These are phyloP conservation scores for Vaccinium myrtillus DNA, from an alignment of 148 eudicot species.

Conservation along the genomic window DNA sequence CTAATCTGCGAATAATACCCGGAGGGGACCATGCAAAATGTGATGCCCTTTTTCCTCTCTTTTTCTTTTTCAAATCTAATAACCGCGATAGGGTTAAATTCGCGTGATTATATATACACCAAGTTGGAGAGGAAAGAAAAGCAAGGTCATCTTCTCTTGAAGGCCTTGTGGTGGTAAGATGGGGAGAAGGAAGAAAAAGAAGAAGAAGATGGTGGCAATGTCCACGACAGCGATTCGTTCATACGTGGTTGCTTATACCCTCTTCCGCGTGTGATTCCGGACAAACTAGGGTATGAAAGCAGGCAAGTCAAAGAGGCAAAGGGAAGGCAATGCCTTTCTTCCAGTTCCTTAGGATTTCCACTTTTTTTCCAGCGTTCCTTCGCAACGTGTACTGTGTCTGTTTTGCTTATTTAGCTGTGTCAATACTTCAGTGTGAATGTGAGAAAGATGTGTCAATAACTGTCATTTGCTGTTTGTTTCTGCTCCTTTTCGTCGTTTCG, in stretches of 20 bases:
- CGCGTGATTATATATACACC: slow-evolving; percentile 14
- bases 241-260: neutral
- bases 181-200: slow-evolving; percentile 23
- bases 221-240: neutral
- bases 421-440: neutral
- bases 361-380: neutral
- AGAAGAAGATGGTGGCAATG: slow-evolving; percentile 18
- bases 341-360: slow-evolving; percentile 25
- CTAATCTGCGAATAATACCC: slow-evolving; percentile 19
- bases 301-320: slow-evolving; percentile 90
- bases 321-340: slow-evolving; percentile 93
- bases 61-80: neutral
- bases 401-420: neutral
- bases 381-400: neutral
- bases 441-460: too few species aligned
- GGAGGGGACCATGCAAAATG: slow-evolving; percentile 14
- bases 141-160: neutral
- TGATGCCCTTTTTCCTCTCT: neutral
- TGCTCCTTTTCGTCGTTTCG: neutral
- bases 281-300: neutral
- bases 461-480: too few species aligned
- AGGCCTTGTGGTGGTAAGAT: slow-evolving; percentile 10
- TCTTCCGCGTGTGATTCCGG: neutral
- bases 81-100: neutral
- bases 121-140: neutral